A percentile compares a stretch with the other conserved stretches of the same genome.
phyloP scores from a whole-genome alignment of 805 yeast genomes.

The Millerozyma acaciae region DNA sequence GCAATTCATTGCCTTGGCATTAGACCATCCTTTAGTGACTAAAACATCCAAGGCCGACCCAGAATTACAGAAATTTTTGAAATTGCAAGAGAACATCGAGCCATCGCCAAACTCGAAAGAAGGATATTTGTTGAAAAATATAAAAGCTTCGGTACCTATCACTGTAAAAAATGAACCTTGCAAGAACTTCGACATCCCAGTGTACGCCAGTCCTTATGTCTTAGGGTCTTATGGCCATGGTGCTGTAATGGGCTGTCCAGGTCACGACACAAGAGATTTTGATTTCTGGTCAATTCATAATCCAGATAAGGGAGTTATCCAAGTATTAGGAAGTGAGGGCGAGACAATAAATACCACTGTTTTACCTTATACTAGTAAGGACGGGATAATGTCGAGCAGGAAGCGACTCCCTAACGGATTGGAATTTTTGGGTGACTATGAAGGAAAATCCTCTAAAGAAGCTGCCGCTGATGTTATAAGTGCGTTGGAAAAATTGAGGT shows the following conservation, averaged over 20 bases:
- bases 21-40: constrained; percentile 60
- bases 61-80: constrained; percentile 22
- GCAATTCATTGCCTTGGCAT: constrained; percentile 76
- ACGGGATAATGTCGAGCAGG: constrained; percentile 36
- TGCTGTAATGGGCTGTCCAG: constrained; percentile 98
- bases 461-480: constrained; percentile 50
- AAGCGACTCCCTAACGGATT: constrained; percentile 24
- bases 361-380: constrained; percentile 38
- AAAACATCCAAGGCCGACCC: constrained; percentile 34
- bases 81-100: neutral
- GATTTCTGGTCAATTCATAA: constrained; percentile 72
- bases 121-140: constrained; percentile 51
- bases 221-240: constrained; percentile 81
- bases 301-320: constrained; percentile 39
- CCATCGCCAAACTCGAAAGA: constrained; percentile 16
- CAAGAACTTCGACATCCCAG: constrained; percentile 47
- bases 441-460: constrained; percentile 46
- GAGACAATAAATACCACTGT: too few species aligned
- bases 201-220: constrained; percentile 90
- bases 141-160: constrained; percentile 60
- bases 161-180: constrained; percentile 20
- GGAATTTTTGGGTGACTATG: constrained; percentile 30
- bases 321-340: constrained; percentile 45
- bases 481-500: constrained; percentile 30
- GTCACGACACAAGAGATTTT: constrained; percentile 80